These are phyloP conservation scores for Termitomyces sp. DNA, from an alignment of 768 basidiomycete genomes.

Conservation along the genomic window DNA sequence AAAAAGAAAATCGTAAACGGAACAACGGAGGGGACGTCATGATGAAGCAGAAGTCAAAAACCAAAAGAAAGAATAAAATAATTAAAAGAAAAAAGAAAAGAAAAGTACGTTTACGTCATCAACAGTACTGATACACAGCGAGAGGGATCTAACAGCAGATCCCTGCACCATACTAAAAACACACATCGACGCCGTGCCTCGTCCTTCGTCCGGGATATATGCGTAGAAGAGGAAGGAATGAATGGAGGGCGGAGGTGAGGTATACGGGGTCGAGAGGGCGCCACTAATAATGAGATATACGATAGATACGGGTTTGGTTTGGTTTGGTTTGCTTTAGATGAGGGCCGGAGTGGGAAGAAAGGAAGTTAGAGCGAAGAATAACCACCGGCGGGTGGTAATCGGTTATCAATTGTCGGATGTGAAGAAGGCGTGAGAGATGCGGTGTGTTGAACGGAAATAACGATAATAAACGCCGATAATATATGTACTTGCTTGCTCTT, in stretches of 20 bases:
- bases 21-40: not conserved
- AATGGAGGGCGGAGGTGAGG: not conserved
- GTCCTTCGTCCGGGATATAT: conserved; percentile 5
- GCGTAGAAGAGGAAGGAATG: not conserved
- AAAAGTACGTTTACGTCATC: not conserved
- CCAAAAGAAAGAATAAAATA: not conserved
- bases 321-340: too few relatives aligned
- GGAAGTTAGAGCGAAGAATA: too few relatives aligned
- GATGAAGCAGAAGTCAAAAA: not conserved
- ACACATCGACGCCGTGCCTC: not conserved
- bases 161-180: conserved; percentile 8
- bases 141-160: not conserved
- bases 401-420: not conserved
- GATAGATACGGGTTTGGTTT: not conserved
- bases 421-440: not conserved
- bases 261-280: not conserved
- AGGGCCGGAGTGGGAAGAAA: too few relatives aligned
- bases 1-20: not conserved
- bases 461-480: conserved; percentile 5
- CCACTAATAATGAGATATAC: conserved; percentile 7
- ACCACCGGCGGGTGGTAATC: not conserved
- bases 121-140: conserved; percentile 5
- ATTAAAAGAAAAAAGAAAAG: not conserved
- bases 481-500: not conserved
- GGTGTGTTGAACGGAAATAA: not conserved